Base-by-base conservation (phyloP, 208 protist species). In the Trypanosoma rangeli region DNA sequence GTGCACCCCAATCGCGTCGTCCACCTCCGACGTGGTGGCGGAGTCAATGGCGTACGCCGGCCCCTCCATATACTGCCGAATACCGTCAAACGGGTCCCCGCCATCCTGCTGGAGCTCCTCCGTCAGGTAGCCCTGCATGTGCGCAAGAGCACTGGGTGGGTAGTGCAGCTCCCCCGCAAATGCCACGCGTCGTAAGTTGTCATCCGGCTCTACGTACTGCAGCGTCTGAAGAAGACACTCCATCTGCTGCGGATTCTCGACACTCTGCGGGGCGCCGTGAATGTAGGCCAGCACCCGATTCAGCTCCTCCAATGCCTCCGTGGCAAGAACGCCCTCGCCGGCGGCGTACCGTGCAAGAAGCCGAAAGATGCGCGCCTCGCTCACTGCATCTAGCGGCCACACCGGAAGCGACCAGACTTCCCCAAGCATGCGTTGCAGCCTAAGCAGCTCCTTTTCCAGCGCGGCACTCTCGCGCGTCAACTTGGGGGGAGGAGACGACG, bases 1-100 rank as follows among this genome's bases (percentile, higher is more conserved):
- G 61, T 90, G 80, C 22, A 94, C 81, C 5, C 86, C 87, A 67
- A 96, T 94, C 29, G 88, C 91, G 57, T 96, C 91, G 67, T 96
- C 91, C 12, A 96, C 91, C 65, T 96, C 91, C 57, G 86, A 94
- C n/a, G 91, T 96, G 5, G 86, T 86, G 64, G 87, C 88, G 50
- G 85, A 92, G 74, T 96, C 91, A 64, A 96, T 93, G 35, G 91
- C 91, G 73, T 94, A 96, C 31, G 69, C 89, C 0, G 86, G 88
- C 1, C 82, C 83, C 3, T 48, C 58, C 13, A 74, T 52, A 26
- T 60, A 44, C 28, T 83, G 70, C 3, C 91, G 86, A n/a, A 94
- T 70, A 1, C 48, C 59, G 60, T 94, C 87, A 61, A 89, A 93
- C 12, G 79, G 72, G 66, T 96, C 91, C 16, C 83, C 83, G 48